These are phyloP conservation scores for Phaseolus coccineus DNA, from an alignment of 331 rosid genomes.

Conservation along the genomic window DNA sequence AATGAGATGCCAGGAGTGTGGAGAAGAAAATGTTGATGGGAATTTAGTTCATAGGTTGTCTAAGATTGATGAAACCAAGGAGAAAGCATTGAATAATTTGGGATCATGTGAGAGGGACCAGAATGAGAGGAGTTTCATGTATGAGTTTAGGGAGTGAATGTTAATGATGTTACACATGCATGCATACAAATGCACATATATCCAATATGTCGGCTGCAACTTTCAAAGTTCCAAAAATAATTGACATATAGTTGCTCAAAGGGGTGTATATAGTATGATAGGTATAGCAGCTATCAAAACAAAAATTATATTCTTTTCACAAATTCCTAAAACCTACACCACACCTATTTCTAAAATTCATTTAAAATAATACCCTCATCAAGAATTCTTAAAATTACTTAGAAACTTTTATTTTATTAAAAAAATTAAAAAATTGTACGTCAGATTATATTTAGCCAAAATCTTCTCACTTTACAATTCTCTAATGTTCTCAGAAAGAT, in stretches of 20 bases:
- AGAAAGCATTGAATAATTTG: background rate
- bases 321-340: background rate
- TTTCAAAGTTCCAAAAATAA: background rate
- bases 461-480: too few species aligned
- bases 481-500: too few species aligned
- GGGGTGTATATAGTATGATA: background rate
- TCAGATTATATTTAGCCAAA: too few species aligned
- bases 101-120: background rate
- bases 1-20: background rate
- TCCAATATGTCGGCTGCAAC: background rate
- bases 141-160: background rate
- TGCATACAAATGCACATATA: background rate
- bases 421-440: too few species aligned
- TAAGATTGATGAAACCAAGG: background rate
- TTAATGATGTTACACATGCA: background rate
- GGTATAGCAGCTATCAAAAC: background rate
- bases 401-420: too few species aligned
- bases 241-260: background rate
- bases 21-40: background rate
- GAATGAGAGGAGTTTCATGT: background rate
- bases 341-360: too few species aligned
- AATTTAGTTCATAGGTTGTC: conserved; percentile 32
- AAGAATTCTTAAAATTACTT: too few species aligned
- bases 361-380: too few species aligned
- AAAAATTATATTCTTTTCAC: background rate